phyloP scores from a whole-genome alignment of 2,329 filamentous ascomycete genomes.

The Xylaria sp. region DNA sequence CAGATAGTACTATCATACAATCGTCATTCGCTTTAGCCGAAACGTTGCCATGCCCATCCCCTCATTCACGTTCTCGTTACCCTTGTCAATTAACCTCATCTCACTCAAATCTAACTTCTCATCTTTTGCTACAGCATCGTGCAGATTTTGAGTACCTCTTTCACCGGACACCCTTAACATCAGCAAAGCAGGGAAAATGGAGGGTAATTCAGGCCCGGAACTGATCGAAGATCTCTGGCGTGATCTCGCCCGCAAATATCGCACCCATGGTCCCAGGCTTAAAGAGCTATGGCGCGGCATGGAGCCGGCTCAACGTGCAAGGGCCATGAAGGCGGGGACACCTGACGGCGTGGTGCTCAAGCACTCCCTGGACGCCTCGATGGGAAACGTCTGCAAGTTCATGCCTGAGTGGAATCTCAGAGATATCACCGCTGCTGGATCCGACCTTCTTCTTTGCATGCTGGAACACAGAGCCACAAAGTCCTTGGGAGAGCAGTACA shows the following conservation, averaged over 20 bases:
- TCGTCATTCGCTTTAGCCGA: too few relatives aligned
- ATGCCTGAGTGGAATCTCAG: constrained; percentile 58
- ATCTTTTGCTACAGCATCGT: background rate
- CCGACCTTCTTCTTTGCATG: constrained; percentile 54
- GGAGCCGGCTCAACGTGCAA: constrained; percentile 48
- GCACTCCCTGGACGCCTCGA: constrained; percentile 49
- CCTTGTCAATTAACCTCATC: too few relatives aligned
- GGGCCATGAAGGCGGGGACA: constrained; percentile 52
- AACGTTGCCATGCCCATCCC: background rate
- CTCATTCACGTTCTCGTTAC: background rate
- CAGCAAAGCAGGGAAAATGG: constrained; percentile 6
- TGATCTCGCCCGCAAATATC: constrained; percentile 56
- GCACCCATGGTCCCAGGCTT: constrained; percentile 51
- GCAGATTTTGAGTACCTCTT: background rate
- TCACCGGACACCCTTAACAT: background rate
- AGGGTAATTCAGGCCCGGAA: background rate
- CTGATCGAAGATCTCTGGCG: constrained; percentile 49
- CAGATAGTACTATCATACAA: too few relatives aligned
- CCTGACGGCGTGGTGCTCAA: constrained; percentile 51
- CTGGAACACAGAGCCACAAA: constrained; percentile 54
- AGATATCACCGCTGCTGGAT: constrained; percentile 52
- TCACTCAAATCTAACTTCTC: background rate
- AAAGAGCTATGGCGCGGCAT: constrained; percentile 56
- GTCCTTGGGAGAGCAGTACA: constrained; percentile 52
- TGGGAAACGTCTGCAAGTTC: constrained; percentile 55